Conservation (phyloP, 176 grass and related monocot genomes). For the Oryza coarctata region DNA sequence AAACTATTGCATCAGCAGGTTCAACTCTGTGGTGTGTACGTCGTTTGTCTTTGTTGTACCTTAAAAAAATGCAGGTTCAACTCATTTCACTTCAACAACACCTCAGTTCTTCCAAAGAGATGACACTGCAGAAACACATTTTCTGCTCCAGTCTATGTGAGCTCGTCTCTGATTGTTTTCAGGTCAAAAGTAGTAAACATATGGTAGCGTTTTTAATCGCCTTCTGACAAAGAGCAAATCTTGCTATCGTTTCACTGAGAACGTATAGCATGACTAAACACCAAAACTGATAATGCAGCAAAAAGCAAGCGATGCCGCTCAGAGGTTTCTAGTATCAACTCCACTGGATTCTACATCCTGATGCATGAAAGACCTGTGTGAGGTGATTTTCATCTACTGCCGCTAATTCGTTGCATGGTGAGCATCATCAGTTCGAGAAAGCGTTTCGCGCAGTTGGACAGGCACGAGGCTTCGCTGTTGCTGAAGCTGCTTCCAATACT, state of each 20-base stretch:
- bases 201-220: neutral
- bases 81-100: neutral
- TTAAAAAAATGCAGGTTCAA: neutral
- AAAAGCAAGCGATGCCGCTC: neutral
- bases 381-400: slow-evolving; percentile 4
- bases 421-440: slow-evolving; percentile 65
- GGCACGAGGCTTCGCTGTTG: slow-evolving; percentile 54
- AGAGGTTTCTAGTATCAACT: neutral
- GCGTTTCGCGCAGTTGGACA: slow-evolving; percentile 77
- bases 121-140: neutral
- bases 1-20: neutral
- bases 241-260: neutral
- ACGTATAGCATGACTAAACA: neutral
- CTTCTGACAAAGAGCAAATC: neutral
- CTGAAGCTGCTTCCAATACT: slow-evolving; percentile 75
- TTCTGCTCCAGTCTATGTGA: neutral
- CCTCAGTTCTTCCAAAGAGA: no score
- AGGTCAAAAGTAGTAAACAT: neutral
- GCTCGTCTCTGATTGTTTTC: neutral
- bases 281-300: neutral
- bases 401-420: slow-evolving; percentile 35
- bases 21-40: no score
- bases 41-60: no score
- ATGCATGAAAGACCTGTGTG: neutral
- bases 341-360: neutral